Evolutionary conservation across 768 basidiomycete genomes (phyloP).

Genomic region (Lactarius psammicola): DNA sequence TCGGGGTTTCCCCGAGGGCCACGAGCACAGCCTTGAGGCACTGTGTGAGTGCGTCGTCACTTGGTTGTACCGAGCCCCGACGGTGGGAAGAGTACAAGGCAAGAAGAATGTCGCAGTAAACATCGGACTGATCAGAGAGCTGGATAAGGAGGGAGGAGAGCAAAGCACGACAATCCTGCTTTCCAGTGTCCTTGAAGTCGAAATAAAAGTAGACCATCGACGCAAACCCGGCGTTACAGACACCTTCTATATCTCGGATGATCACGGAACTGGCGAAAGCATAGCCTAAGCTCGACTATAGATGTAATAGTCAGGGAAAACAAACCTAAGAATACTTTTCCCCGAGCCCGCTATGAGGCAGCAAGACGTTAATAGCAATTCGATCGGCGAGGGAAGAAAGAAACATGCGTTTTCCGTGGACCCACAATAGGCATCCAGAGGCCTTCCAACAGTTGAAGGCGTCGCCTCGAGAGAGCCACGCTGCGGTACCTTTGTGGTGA

Average conservation of each 20-base stretch:
- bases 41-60: background rate
- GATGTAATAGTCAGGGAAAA: background rate
- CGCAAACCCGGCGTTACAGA: background rate
- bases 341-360: conserved; percentile 11
- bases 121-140: conserved; percentile 8
- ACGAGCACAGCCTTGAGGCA: conserved; percentile 8
- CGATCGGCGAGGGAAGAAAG: background rate
- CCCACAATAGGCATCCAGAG: conserved; percentile 1
- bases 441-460: background rate
- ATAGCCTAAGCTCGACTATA: background rate
- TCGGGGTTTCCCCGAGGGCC: background rate
- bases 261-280: background rate
- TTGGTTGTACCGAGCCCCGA: background rate
- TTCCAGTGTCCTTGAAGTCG: background rate
- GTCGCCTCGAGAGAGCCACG: background rate
- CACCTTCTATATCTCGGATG: background rate
- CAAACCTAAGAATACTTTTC: conserved; percentile 10
- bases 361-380: background rate
- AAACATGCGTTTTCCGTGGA: conserved; percentile 4
- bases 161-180: background rate
- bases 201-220: background rate
- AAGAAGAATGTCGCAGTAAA: background rate
- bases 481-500: background rate
- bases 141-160: conserved; percentile 6
- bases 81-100: background rate